Base-by-base conservation (phyloP, 306 rosid species). In the Ziziphus jujuba region DNA sequence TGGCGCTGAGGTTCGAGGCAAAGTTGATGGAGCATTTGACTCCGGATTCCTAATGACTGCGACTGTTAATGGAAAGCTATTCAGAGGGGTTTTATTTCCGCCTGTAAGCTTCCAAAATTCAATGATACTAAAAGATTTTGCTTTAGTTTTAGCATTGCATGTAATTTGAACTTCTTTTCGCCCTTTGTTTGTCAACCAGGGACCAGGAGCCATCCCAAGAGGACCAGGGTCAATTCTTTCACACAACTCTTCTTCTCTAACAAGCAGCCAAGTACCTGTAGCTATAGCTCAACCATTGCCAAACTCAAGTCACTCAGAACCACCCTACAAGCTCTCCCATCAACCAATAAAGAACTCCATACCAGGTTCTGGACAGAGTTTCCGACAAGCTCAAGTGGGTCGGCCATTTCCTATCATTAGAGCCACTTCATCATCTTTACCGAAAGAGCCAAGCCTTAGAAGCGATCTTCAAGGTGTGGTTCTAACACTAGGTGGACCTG, bases 21-120 rank as follows among this genome's bases (percentile, higher is more conserved):
- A 84, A 85, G 84, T 91, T 22, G 97, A 91, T 38, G 97, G 91
- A 49, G 87, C 86, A 52, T 89, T 91, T 22, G 97, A 91, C 77
- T 91, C 97, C 0, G 96, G 96, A 58, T 77, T 88, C 70, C 82
- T 91, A 15, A 87, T 91, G 93, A 87, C 88, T 10, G 97, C 97
- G 67, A 67, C 81, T 3, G 91, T 91, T 65, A 85, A 89, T 56
- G 97, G 96, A 60, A 87, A 79, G 56, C 48, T 82, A 60, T 87
- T 78, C 58, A 76, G 97, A 83, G 97, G 97, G 62, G 91, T 91
- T 35, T 79, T 91, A 53, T 91, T 91, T 78, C 77, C 97, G 65
- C 96, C 96, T 1, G 97, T 91, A 81, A 91, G 91, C 48, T 20
- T 73, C 47, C 52, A 51, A 47, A n/a, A 17, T 22, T 53, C 15